A percentile compares a stretch with the other conserved stretches of the same genome.
Conservation (phyloP, 768 basidiomycete genomes). For the Infundibulicybe gibba region DNA sequence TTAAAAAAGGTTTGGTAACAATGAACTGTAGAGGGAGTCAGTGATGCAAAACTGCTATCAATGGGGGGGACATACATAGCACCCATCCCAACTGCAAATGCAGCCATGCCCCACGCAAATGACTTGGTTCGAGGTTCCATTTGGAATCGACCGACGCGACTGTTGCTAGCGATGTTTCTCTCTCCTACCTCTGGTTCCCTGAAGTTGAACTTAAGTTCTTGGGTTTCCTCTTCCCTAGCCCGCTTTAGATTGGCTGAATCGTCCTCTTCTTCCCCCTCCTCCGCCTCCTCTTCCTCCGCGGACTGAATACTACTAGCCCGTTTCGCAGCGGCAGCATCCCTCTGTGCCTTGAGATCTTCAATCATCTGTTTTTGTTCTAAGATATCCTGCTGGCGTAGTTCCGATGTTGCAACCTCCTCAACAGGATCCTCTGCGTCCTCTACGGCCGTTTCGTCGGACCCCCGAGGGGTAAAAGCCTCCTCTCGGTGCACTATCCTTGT, state of each 20-base stretch:
- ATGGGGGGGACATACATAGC: slow-evolving; percentile 59
- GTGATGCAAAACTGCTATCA: background rate
- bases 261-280: slow-evolving; percentile 11
- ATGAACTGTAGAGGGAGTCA: slow-evolving; percentile 33
- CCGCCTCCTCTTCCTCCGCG: slow-evolving; percentile 35
- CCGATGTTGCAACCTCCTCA: slow-evolving; percentile 54
- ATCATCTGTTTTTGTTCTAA: slow-evolving; percentile 78
- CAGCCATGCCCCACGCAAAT: slow-evolving; percentile 79
- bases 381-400: slow-evolving; percentile 68
- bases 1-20: slow-evolving; percentile 63
- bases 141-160: slow-evolving; percentile 51
- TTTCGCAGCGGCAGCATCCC: slow-evolving; percentile 32
- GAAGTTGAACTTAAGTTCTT: slow-evolving; percentile 55
- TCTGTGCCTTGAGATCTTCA: slow-evolving; percentile 62
- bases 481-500: slow-evolving; percentile 27
- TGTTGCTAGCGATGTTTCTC: slow-evolving; percentile 53
- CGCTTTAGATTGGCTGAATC: slow-evolving; percentile 42
- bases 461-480: slow-evolving; percentile 39
- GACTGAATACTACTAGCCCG: slow-evolving; percentile 18
- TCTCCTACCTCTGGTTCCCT: slow-evolving; percentile 65
- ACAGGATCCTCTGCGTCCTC: slow-evolving; percentile 61
- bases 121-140: slow-evolving; percentile 69
- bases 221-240: slow-evolving; percentile 51
- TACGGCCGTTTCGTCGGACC: slow-evolving; percentile 61
- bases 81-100: slow-evolving; percentile 79